A percentile compares a stretch with the other conserved stretches of the same genome.
These are phyloP conservation scores for Spathaspora sp. DNA, from an alignment of 805 yeast genomes.

Conservation along the genomic window DNA sequence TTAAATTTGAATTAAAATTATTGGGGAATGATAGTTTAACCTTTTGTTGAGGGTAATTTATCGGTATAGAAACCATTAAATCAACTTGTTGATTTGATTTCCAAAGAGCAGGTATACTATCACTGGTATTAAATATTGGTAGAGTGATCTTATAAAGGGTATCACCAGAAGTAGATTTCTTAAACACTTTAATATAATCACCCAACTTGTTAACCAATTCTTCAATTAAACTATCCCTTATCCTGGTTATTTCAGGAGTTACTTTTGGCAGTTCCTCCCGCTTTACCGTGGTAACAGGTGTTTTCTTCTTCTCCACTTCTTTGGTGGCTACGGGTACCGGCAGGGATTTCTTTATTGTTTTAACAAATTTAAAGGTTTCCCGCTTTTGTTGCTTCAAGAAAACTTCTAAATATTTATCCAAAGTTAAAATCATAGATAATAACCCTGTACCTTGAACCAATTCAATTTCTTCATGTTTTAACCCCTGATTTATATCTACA, in stretches of 20 bases:
- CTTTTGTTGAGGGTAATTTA: constrained; percentile 25
- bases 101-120: constrained; percentile 28
- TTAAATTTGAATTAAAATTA: constrained; percentile 27
- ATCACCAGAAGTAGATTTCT: constrained; percentile 17
- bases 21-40: constrained; percentile 22
- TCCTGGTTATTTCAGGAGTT: constrained; percentile 5
- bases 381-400: constrained; percentile 58
- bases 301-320: background rate
- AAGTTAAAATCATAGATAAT: constrained; percentile 48
- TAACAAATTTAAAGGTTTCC: constrained; percentile 60
- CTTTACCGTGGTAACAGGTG: background rate
- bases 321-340: constrained; percentile 1
- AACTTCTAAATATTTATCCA: constrained; percentile 56
- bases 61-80: constrained; percentile 30
- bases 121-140: constrained; percentile 18
- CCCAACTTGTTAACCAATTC: constrained; percentile 27
- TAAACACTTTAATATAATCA: constrained; percentile 22
- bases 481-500: constrained; percentile 15
- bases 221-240: constrained; percentile 17
- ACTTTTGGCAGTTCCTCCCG: constrained; percentile 1
- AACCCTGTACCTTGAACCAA: constrained; percentile 49
- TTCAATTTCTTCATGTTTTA: constrained; percentile 19
- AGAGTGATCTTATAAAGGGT: constrained; percentile 28
- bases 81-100: constrained; percentile 20
- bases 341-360: constrained; percentile 13